Base-by-base conservation (phyloP, 78 protist genomes). In the Dictyostelium discoideum region DNA sequence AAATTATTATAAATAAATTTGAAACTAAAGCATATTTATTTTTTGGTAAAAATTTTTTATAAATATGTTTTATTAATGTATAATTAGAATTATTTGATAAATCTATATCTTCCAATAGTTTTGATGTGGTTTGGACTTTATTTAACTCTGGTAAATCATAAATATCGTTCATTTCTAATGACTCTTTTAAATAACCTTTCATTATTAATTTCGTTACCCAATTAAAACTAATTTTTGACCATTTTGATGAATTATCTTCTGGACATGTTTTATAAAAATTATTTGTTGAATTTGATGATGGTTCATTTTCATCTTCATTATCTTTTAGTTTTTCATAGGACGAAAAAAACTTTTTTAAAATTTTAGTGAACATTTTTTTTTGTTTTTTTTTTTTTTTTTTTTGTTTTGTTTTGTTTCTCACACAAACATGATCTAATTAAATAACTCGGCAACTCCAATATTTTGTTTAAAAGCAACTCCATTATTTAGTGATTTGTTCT, bases 81-180 rank as follows among this genome's bases (percentile, higher is more conserved):
- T 80, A 88, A 16, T 80, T 88, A 4, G 76, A 67, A 67, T 6
- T 13, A 10, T 24, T 9, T 9, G 8, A 26, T 2, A 20, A 40
- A 24, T 78, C 2, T 60, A 46, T 11, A 88, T 26, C 20, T n/a
- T 76, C 10, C 80, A 24, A 40, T 39, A 13, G 26, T 80, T 24
- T 29, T 67, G 67, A 14, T 5, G 54, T 24, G 24, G 37, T 57
- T 60, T 78, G 10, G 63, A 39, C 22, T 78, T 73, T 57, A 54
- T 40, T 10, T 37, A 7, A 26, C 5, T 65, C 69, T 54, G 93
- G 93, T 57, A 83, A n/a, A 37, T 83, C 42, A 2, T 42, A 79
- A 3, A 88, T 69, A 80, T 88, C 93, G 14, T 76, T 60, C 32
- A 88, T 22, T 42, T 80, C 65, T 40, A 88, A 67, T 8, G 93